phyloP scores from a whole-genome alignment of 2,329 filamentous ascomycete species.

The Leptographium wingfieldii region DNA sequence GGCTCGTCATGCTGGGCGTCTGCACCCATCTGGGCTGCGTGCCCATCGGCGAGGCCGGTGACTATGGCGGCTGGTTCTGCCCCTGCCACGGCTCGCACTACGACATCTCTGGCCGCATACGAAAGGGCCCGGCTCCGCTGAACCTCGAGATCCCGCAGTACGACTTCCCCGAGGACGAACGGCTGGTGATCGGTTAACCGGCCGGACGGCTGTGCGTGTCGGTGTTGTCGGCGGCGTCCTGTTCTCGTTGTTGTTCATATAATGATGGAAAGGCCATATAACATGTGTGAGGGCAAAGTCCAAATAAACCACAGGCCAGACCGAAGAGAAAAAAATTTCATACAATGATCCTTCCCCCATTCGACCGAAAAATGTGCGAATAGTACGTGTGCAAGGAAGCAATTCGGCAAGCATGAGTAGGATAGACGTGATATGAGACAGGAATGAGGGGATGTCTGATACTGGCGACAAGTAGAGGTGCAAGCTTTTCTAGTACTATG shows the following conservation, averaged over 20 bases:
- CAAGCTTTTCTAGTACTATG: background rate
- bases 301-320: background rate
- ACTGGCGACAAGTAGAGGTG: background rate
- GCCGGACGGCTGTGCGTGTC: too few relatives aligned
- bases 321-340: background rate
- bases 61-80: conserved; percentile 99
- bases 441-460: background rate
- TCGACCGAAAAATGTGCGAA: background rate
- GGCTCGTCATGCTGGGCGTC: conserved; percentile 98
- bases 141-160: conserved; percentile 93
- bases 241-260: background rate
- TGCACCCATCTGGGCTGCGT: conserved; percentile 99
- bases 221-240: background rate
- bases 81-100: conserved; percentile 99
- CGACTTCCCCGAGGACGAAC: conserved; percentile 82
- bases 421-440: background rate
- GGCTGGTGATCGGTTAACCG: conserved; percentile 82
- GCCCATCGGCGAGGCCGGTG: conserved; percentile 95
- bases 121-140: conserved; percentile 91
- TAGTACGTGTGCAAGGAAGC: background rate
- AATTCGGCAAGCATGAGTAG: background rate
- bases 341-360: background rate
- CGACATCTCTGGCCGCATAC: conserved; percentile 96
- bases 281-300: background rate
- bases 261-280: background rate